These are phyloP conservation scores for Eragrostis tef DNA, from an alignment of 202 grass and related monocot species.

Conservation along the genomic window DNA sequence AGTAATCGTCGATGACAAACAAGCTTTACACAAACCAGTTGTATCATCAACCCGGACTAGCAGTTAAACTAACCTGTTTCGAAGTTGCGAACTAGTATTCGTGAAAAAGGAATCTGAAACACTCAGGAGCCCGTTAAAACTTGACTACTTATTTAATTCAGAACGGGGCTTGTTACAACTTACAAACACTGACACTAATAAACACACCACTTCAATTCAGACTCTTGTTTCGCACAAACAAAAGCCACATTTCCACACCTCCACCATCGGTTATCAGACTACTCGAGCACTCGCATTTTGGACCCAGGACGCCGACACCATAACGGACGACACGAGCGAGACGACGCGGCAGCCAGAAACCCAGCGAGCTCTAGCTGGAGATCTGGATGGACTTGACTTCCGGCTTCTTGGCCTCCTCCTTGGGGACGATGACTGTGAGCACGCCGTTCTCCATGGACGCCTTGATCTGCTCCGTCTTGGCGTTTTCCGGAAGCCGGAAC, in stretches of 20 bases:
- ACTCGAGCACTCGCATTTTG: background rate
- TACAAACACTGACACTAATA: background rate
- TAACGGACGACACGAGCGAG: background rate
- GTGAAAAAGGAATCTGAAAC: background rate
- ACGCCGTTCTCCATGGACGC: slow-evolving; percentile 88
- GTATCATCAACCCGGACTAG: too few species aligned
- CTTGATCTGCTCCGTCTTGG: slow-evolving; percentile 64
- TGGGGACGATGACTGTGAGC: slow-evolving; percentile 82
- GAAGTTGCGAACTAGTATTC: background rate
- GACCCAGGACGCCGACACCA: background rate
- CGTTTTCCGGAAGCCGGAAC: slow-evolving; percentile 77
- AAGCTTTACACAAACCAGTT: too few species aligned
- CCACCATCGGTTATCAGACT: background rate
- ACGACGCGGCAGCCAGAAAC: too few species aligned
- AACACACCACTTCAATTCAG: background rate
- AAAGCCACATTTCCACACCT: background rate
- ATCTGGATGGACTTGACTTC: slow-evolving; percentile 72
- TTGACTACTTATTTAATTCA: too few species aligned
- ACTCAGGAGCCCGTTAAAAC: background rate
- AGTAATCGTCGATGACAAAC: background rate
- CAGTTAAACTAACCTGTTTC: background rate
- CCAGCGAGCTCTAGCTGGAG: slow-evolving; percentile 45
- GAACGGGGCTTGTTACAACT: background rate
- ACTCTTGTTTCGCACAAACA: background rate
- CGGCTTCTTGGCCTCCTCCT: slow-evolving; percentile 59